Evolutionary conservation across 106 monocot genomes (phyloP), one percentile per base, ranked within the genome.

Genomic region (Dioscorea alata): DNA sequence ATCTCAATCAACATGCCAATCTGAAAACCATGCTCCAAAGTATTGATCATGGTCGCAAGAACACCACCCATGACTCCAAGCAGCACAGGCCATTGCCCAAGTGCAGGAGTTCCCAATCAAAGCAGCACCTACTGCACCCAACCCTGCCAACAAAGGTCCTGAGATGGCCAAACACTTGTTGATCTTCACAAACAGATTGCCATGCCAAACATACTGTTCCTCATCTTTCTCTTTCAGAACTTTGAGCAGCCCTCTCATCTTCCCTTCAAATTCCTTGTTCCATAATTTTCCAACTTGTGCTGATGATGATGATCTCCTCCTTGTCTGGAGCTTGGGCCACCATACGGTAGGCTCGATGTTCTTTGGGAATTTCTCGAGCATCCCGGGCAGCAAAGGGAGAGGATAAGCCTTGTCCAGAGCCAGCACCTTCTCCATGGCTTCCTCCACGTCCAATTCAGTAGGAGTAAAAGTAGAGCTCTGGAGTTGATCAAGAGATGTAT

Each of bases 301-400:
- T 54, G n/a, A n/a, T n/a, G 54, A 0, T 18, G 8, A 15, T n/a
- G 23, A 6, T 42, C 42, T 42, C 42, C 42, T 42, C 42, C 10
- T 42, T 6, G 42, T 1, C 14, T 56, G 22, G 8, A 34, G 33
- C n/a, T 12, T 50, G 4, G 94, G 88, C 96, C 91, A 91, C 91
- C 96, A 96, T 2, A 69, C 67, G 2, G 96, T 57, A 0, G 96
- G 91, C 66, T 91, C 65, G 0, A 91, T 81, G 0, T 23, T 61
- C 49, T 82, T 34, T 6, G 91, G 91, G 71, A 96, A 96, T 75
- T 91, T 95, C 42, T 96, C 91, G 20, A 88, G 86, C 88, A 93
- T 85, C 5, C 72, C 85, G 0, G 80, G 80, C 6, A 96, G 83
- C 14, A 96, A 63, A 7, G 85, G 69, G 28, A 91, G 84, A 15